Evolutionary conservation across 164 flowering plant genomes (phyloP).

Genomic region (Vitis vinifera): ASM3070453v1 NC_081819.1:145001-145500

Average conservation of each 20-base stretch:
- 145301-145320: slow-evolving; percentile 36
- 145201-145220: slow-evolving; percentile 47
- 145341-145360: slow-evolving; percentile 13
- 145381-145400: slow-evolving; percentile 25
- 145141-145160: too few relatives aligned
- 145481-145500: too few relatives aligned
- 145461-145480: slow-evolving; percentile 8
- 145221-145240: slow-evolving; percentile 26
- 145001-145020: too few relatives aligned
- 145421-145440: slow-evolving; percentile 28
- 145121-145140: too few relatives aligned
- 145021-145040: too few relatives aligned
- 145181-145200: slow-evolving; percentile 28
- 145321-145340: slow-evolving; percentile 10
- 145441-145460: slow-evolving; percentile 26
- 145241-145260: slow-evolving; percentile 23
- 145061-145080: too few relatives aligned
- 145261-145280: slow-evolving; percentile 43
- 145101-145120: too few relatives aligned
- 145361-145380: slow-evolving; percentile 23
- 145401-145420: slow-evolving; percentile 23
- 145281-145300: slow-evolving; percentile 47
- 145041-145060: too few relatives aligned
- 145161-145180: slow-evolving; percentile 29
- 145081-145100: too few relatives aligned